Conservation (phyloP, 2,329 filamentous ascomycete genomes). For the Ascochyta rabiei region DNA sequence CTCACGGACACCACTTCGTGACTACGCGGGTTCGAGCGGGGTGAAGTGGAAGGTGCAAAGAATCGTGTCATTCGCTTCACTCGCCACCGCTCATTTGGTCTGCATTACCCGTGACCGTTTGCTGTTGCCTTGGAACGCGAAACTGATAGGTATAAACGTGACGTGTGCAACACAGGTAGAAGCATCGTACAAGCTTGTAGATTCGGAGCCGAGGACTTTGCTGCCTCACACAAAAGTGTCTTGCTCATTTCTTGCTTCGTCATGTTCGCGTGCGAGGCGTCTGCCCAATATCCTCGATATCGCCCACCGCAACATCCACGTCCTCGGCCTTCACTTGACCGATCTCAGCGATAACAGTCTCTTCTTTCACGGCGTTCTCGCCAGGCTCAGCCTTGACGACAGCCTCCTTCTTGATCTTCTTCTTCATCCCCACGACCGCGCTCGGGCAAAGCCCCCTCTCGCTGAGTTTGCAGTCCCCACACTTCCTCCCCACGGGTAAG, state of each 20-base stretch:
- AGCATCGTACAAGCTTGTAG: background rate
- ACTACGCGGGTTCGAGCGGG: background rate
- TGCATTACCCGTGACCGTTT: background rate
- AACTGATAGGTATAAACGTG: background rate
- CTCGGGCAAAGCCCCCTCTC: constrained; percentile 73
- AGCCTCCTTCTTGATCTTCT: constrained; percentile 57
- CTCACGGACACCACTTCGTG: background rate
- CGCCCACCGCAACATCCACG: constrained; percentile 26
- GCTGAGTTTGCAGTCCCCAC: constrained; percentile 85
- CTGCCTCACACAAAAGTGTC: background rate
- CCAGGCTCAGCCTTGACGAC: constrained; percentile 46
- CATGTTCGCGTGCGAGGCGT: background rate
- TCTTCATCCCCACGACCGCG: constrained; percentile 55
- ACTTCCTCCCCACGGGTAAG: constrained; percentile 76
- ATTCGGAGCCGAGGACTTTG: background rate
- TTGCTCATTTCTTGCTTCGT: constrained; percentile 1
- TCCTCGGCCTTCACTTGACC: constrained; percentile 37
- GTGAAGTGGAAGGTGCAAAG: constrained; percentile 1
- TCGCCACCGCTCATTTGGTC: no score
- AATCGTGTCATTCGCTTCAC: background rate
- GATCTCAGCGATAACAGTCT: constrained; percentile 17
- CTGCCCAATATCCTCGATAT: constrained; percentile 45
- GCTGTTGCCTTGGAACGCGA: constrained; percentile 7
- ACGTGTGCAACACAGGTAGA: background rate
- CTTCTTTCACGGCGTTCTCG: constrained; percentile 33